Evolutionary conservation across 2,329 filamentous ascomycete genomes (phyloP).

Genomic region (Scedosporium dehoogii): DNA sequence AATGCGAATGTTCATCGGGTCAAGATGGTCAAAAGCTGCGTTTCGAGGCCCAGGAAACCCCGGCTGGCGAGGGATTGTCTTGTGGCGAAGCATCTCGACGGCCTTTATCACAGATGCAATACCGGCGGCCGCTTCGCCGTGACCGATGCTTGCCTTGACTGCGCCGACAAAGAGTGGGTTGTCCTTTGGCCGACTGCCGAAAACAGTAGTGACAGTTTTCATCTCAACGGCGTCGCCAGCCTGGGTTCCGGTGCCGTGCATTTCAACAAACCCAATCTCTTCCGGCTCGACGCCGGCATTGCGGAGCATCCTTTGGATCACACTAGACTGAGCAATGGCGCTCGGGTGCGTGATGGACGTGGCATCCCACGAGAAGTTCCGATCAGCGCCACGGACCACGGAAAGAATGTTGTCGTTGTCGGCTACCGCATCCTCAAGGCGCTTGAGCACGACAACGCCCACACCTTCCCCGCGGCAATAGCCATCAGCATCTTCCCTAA

Average conservation of each 20-base stretch:
- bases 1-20: constrained; percentile 28
- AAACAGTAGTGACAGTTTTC: constrained; percentile 48
- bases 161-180: constrained; percentile 33
- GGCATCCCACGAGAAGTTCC: constrained; percentile 63
- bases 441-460: constrained; percentile 38
- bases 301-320: constrained; percentile 48
- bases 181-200: constrained; percentile 31
- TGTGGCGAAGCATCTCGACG: constrained; percentile 37
- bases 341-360: constrained; percentile 65
- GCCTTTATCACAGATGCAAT: constrained; percentile 33
- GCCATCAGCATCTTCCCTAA: constrained; percentile 52
- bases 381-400: constrained; percentile 51
- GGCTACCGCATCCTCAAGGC: constrained; percentile 30
- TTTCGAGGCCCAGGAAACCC: constrained; percentile 39
- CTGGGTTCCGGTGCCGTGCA: constrained; percentile 34
- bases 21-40: constrained; percentile 29
- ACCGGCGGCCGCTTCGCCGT: constrained; percentile 34
- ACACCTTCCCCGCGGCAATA: constrained; percentile 44
- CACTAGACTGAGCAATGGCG: constrained; percentile 47
- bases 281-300: constrained; percentile 44
- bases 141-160: constrained; percentile 41
- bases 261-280: constrained; percentile 38
- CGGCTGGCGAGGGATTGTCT: constrained; percentile 38
- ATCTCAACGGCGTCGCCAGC: constrained; percentile 38
- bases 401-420: constrained; percentile 59